Evolutionary conservation across 208 protist species (phyloP), one percentile per base, ranked within the genome.

Genomic region (Balamuthia mandrillaris): DNA sequence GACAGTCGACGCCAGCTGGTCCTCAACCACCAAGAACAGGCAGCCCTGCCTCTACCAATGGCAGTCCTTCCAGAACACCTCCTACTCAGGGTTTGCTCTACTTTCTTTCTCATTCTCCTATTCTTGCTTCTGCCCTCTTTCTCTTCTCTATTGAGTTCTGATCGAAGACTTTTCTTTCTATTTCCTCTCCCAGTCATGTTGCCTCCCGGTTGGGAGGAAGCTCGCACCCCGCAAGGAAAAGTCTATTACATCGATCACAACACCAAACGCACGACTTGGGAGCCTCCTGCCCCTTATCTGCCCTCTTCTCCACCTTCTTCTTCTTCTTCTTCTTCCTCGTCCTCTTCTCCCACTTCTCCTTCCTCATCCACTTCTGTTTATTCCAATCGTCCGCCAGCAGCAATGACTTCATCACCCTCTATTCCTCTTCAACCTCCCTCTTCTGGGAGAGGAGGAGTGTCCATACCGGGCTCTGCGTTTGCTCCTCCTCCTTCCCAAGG

Each of bases 161-260:
- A 14, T 27, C 6, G n/a, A 7, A 18, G 4, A 7, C 37, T 5
- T 31, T 27, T 27, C 65, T 47, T 41, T 12, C 65, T 47, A 5
- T 6, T 16, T 37, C 35, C 54, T 35, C n/a, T 9, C 54, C 9
- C n/a, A 24, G 24, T 31, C 52, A 49, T 49, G 7, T 37, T 81
- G 47, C 72, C 72, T 18, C 44, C 44, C 4, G 72, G 72, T 3
- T 81, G 72, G 72, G 72, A 81, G 29, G 72, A 81, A 39, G 72
- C 18, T 2, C 35, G 44, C 16, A 81, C 72, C 7, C 33, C 72
- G 45, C 21, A 27, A 4, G 72, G 72, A 14, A 81, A 61, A 31
- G 35, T 37, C 6, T 81, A 81, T 60, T 81, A 47, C 72, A 81
- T 81, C 31, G 72, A 81, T 27, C 72, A 81, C 72, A 81, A 81